Evolutionary conservation across 1,139 yeast species (phyloP), one percentile per base, ranked within the genome.

Genomic region (Keqinozyma sinolaborantium): DNA sequence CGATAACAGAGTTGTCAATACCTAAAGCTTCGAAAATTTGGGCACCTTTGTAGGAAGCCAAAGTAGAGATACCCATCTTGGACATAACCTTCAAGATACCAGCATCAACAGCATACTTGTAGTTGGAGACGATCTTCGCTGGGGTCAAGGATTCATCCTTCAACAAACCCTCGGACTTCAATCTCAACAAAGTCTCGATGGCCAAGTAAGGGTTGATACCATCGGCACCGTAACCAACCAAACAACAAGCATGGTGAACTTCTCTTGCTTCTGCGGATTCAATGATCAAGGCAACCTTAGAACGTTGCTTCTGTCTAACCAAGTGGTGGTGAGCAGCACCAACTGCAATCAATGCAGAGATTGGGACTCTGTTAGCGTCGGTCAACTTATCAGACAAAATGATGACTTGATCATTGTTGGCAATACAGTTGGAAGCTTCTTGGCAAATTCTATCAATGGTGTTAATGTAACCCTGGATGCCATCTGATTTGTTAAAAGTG

Each of bases 181-280:
- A 79, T 67, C 86, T 83, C 39, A 84, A 64, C 51, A 92, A 69
- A 11, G 97, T 82, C 60, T 92, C 97, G 66, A 90, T 77, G 12
- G 94, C 95, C 58, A 92, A 69, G 68, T 88, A 92, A 31, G 98
- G 98, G 64, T 85, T 85, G 51, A 92, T 72, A 43, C 88, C 97
- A 66, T 92, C 98, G 41, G 95, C 95, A 71, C 98, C 98, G 56
- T 92, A 92, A 44, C 98, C 97, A 24, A 92, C 79, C 48, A 92
- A 72, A 48, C 90, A 90, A 70, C 96, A 87, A 59, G 88, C 79
- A 63, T 92, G 97, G 59, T 92, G 98, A 29, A 90, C 95, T 61
- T 92, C 98, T 59, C 95, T 83, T 13, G 97, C 97, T 63, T 92
- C 98, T 32, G 95, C 97, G 28, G 97, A 82, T 66, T 92, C 97